Conservation (phyloP, 1,139 yeast genomes). For the Geotrichum europaeum region DNA sequence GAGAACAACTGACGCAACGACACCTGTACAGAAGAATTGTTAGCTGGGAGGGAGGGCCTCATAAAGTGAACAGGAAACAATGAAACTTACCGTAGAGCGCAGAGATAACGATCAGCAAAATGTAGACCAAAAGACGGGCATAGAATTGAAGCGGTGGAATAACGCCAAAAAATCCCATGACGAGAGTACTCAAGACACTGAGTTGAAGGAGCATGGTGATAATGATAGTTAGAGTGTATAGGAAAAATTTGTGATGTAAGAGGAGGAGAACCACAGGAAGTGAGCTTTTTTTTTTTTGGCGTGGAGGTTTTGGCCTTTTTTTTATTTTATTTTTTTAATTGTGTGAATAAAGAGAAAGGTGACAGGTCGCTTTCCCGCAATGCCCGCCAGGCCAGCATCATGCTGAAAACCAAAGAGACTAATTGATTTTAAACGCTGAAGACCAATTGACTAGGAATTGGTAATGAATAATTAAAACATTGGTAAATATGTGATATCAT, state of each 20-base stretch:
- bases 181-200: slow-evolving; percentile 24
- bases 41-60: neutral
- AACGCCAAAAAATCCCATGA: slow-evolving; percentile 34
- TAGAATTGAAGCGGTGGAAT: slow-evolving; percentile 36
- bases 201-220: slow-evolving; percentile 10
- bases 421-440: neutral
- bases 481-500: too few species aligned
- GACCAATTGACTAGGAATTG: neutral
- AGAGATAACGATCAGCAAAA: slow-evolving; percentile 28
- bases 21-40: slow-evolving; percentile 41
- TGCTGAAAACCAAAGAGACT: neutral
- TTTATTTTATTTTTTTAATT: neutral
- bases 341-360: neutral
- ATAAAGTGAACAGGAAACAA: neutral
- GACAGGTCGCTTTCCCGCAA: neutral
- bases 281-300: neutral
- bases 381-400: neutral
- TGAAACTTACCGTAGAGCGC: slow-evolving; percentile 31
- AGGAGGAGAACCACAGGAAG: neutral
- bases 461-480: neutral
- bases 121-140: slow-evolving; percentile 33
- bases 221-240: neutral
- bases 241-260: neutral
- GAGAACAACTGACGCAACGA: slow-evolving; percentile 62
- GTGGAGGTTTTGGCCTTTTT: neutral